A percentile compares a stretch with the other conserved stretches of the same genome.
These are phyloP conservation scores for Citrullus colocynthis DNA, from an alignment of 306 rosid species.

Conservation along the genomic window DNA sequence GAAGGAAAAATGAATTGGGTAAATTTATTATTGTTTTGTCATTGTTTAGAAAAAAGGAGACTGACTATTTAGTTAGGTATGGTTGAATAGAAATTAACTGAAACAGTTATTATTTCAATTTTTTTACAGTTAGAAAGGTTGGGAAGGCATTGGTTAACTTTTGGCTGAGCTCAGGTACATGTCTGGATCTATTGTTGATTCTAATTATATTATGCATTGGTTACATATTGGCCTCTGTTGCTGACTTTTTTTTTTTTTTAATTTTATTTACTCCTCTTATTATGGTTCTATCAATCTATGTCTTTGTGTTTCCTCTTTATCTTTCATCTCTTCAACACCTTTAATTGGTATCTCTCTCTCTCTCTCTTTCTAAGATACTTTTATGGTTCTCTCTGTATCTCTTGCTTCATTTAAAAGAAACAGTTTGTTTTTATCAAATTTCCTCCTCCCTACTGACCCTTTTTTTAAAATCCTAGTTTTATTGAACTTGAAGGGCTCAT, in stretches of 20 bases:
- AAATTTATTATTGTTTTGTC: not conserved
- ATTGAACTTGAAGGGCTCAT: no score
- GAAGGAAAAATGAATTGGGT: not conserved
- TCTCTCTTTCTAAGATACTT: not conserved
- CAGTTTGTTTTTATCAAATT: no score
- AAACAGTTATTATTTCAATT: not conserved
- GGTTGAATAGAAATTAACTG: not conserved
- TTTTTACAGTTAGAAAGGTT: not conserved
- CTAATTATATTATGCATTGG: not conserved
- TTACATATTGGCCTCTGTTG: not conserved
- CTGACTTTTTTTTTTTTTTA: not conserved
- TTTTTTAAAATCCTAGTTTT: no score
- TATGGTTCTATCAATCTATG: not conserved
- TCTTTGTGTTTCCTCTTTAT: not conserved
- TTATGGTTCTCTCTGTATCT: not conserved
- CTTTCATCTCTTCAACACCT: not conserved
- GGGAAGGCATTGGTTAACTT: not conserved
- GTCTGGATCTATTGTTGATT: not conserved
- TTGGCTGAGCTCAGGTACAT: not conserved
- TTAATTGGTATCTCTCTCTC: not conserved
- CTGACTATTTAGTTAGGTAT: not conserved
- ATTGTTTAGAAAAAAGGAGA: not conserved
- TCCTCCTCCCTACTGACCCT: no score
- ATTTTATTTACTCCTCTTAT: not conserved
- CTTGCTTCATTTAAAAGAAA: not conserved